Conservation (phyloP, 306 rosid genomes). For the Boehmeria nivea region DNA sequence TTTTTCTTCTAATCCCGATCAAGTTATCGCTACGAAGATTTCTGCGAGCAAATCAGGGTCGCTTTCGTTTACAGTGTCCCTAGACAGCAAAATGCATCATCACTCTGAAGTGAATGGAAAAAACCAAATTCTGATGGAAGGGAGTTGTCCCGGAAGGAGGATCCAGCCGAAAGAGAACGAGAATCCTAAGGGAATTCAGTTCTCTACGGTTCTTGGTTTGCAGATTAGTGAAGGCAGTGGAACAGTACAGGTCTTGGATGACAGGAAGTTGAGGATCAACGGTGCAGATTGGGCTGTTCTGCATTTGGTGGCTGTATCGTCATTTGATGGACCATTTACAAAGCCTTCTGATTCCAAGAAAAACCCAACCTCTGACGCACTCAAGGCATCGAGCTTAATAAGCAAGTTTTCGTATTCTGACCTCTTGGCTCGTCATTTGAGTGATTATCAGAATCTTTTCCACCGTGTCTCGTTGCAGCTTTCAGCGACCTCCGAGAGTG, state of each 20-base stretch:
- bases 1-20: constrained; percentile 72
- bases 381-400: constrained; percentile 35
- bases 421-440: constrained; percentile 60
- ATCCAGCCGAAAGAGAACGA: constrained; percentile 35
- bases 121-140: constrained; percentile 59
- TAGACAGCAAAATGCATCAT: constrained; percentile 72
- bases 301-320: constrained; percentile 68
- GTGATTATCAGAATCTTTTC: constrained; percentile 78
- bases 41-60: constrained; percentile 65
- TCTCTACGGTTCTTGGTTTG: constrained; percentile 71
- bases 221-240: constrained; percentile 64
- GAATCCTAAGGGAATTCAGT: constrained; percentile 67
- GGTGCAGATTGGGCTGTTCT: constrained; percentile 73
- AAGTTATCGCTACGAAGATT: constrained; percentile 68
- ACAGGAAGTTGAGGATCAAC: constrained; percentile 59
- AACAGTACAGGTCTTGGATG: constrained; percentile 52
- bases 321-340: constrained; percentile 76
- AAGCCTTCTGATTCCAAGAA: constrained; percentile 66
- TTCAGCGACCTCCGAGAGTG: constrained; percentile 52
- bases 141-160: constrained; percentile 68
- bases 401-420: constrained; percentile 50
- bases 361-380: constrained; percentile 70
- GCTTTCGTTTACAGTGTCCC: constrained; percentile 57
- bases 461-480: constrained; percentile 84
- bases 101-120: constrained; percentile 39